Evolutionary conservation across 2,329 filamentous ascomycete species (phyloP).

Genomic region (Geosmithia morbida): DNA sequence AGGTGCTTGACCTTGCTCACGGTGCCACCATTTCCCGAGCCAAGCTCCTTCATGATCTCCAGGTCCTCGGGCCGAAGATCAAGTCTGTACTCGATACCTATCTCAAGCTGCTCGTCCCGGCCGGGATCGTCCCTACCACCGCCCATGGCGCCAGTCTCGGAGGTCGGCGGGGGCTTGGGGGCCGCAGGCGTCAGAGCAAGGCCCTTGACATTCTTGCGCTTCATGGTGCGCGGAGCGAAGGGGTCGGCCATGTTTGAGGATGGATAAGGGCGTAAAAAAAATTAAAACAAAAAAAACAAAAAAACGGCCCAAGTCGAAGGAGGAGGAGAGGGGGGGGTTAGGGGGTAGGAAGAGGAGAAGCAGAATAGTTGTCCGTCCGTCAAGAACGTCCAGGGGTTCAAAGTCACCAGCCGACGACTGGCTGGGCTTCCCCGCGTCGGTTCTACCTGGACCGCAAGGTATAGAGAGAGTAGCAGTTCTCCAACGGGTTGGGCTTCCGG

Average conservation of each 20-base stretch:
- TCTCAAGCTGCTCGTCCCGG: conserved; percentile 59
- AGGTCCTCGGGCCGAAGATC: conserved; percentile 86
- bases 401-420: conserved; percentile 1
- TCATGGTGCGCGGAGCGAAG: conserved; percentile 68
- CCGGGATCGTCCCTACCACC: conserved; percentile 43
- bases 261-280: not conserved
- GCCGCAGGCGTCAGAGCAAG: conserved; percentile 72
- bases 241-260: conserved; percentile 39
- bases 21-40: conserved; percentile 90
- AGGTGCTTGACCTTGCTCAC: conserved; percentile 97
- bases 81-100: conserved; percentile 92
- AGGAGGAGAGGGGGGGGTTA: not conserved
- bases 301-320: not conserved
- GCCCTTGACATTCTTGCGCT: conserved; percentile 98
- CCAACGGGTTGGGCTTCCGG: not conserved
- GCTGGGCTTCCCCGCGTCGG: conserved; percentile 1
- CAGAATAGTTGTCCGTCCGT: not conserved
- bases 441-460: not conserved
- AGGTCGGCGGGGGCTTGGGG: conserved; percentile 56
- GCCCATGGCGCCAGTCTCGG: conserved; percentile 52
- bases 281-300: too few relatives aligned
- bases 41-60: conserved; percentile 85
- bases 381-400: not conserved
- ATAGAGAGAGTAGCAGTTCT: not conserved
- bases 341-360: not conserved